These are phyloP conservation scores for Periglandula ipomoeae DNA, from an alignment of 2,329 filamentous ascomycete species.

Conservation along the genomic window DNA sequence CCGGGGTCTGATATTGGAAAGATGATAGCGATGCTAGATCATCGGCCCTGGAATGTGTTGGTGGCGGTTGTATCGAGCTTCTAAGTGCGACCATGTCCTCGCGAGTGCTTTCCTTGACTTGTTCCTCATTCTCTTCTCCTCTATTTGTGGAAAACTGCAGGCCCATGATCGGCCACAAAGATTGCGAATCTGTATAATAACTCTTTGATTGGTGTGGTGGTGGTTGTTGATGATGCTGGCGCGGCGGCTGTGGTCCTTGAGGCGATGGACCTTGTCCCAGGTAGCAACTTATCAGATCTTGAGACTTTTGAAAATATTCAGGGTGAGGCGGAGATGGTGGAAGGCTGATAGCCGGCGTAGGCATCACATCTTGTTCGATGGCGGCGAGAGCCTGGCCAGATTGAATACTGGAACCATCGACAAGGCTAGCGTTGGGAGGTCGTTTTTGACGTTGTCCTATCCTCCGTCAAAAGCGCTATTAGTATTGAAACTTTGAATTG, in stretches of 20 bases:
- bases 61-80: background rate
- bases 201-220: background rate
- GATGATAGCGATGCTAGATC: background rate
- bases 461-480: background rate
- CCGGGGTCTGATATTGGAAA: background rate
- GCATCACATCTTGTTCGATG: background rate
- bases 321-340: background rate
- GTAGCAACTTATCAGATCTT: background rate
- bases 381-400: background rate
- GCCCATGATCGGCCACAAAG: background rate
- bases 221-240: background rate
- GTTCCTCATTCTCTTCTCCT: background rate
- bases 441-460: constrained; percentile 3
- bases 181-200: background rate
- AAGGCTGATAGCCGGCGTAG: background rate
- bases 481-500: background rate
- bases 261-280: background rate
- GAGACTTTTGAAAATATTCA: background rate
- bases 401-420: background rate
- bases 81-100: background rate
- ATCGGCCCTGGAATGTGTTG: background rate
- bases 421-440: background rate
- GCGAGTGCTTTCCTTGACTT: background rate
- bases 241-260: background rate
- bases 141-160: background rate